phyloP scores from a whole-genome alignment of 352 stramenopile genomes.

The Pseudoperonospora humuli region DNA sequence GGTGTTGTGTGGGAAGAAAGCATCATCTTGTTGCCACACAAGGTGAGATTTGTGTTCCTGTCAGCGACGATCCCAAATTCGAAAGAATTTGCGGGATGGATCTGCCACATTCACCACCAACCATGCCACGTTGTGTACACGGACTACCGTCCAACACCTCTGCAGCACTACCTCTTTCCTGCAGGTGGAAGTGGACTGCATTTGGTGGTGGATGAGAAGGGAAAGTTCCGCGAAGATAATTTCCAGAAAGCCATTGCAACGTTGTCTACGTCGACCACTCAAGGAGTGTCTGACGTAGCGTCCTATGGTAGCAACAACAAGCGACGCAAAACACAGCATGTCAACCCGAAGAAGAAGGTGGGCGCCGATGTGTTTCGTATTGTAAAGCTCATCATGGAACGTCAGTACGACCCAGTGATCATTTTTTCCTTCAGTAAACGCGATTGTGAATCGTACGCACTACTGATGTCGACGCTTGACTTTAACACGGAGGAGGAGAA shows the following conservation, averaged over 20 bases:
- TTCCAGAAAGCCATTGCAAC: slow-evolving; percentile 91
- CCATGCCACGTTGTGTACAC: slow-evolving; percentile 99
- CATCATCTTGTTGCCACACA: slow-evolving; percentile 98
- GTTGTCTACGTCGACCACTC: slow-evolving; percentile 44
- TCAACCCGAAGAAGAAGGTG: slow-evolving; percentile 87
- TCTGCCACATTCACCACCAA: slow-evolving; percentile 98
- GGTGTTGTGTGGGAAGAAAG: slow-evolving; percentile 98
- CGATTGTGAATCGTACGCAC: slow-evolving; percentile 92
- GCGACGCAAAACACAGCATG: slow-evolving; percentile 41
- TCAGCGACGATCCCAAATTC: slow-evolving; percentile 99
- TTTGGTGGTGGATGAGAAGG: slow-evolving; percentile 99
- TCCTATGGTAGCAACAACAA: slow-evolving; percentile 73
- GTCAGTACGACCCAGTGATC: slow-evolving; percentile 96
- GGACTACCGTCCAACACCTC: slow-evolving; percentile 96
- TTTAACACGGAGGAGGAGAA: slow-evolving; percentile 99
- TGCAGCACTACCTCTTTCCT: slow-evolving; percentile 99
- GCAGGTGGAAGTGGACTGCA: slow-evolving; percentile 93
- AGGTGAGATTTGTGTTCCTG: slow-evolving; percentile 98
- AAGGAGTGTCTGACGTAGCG: slow-evolving; percentile 72
- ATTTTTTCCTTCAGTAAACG: slow-evolving; percentile 99
- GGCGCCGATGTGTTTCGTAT: slow-evolving; percentile 95
- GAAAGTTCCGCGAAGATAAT: slow-evolving; percentile 97
- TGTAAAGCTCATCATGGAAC: slow-evolving; percentile 97
- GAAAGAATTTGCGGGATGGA: slow-evolving; percentile 95
- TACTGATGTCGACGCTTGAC: slow-evolving; percentile 91